Base-by-base conservation (phyloP, 179 eudicot species). In the Spergularia azorica region DNA sequence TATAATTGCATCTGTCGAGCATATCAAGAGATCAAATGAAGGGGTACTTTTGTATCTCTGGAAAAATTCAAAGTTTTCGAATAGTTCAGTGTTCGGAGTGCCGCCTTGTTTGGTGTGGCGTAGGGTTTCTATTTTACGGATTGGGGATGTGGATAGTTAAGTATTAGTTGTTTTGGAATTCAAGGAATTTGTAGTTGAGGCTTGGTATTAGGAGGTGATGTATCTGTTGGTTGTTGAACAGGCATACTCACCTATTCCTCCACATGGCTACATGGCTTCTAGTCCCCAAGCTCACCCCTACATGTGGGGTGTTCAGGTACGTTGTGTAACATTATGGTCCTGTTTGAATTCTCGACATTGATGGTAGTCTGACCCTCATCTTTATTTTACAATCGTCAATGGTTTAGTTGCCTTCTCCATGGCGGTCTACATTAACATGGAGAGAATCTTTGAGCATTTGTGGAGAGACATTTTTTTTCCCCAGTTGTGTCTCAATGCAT, bases 261-360 rank as follows among this genome's bases (percentile, higher is more conserved):
- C 97, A 13, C 97, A 79, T 83, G 97, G 97, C 58, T 91, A 75
- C 84, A 14, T 93, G 88, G 92, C 97, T 51, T 93, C 99, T 38
- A 93, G 88, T 80, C 95, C 99, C 68, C 99, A 95, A 88, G 89
- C 91, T 66, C 97, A 95, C 77, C 97, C 99, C 71, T 95, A 95
- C 57, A 91, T 95, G 99, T 95, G 99, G 97, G 94, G 98, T 80
- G 97, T 95, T 79, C 99, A 95, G 97, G 99, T 93, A 84, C 67
- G 51, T 15, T 32, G 17, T 46, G 16, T 17, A 11, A 21, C 59
- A 54, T 17, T 54, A 52, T 63, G 51, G 48, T 72, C 58, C 38
- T 6, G n/a, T 59, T 70, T 54, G 6, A 52, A 20, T 68, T 68
- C 9, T 51, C 41, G 41, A 43, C 46, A 63, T 36, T 48, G 15